A percentile compares a stretch with the other conserved stretches of the same genome.
Evolutionary conservation across 371 early-diverging fungal genomes (phyloP).

Genomic region (Syncephalastrum contaminatum): DNA sequence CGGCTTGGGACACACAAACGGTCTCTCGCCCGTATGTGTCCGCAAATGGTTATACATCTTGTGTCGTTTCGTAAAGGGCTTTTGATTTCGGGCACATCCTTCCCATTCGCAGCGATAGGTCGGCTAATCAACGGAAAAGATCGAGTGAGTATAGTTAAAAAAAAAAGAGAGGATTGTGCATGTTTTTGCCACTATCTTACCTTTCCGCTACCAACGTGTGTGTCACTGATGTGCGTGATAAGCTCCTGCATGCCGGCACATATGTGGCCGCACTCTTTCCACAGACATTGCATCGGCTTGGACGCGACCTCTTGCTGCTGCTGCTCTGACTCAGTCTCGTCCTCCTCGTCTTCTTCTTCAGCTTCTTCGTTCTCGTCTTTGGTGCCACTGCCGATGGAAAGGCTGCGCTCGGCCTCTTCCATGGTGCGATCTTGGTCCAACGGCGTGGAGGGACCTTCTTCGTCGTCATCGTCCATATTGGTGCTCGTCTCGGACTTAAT

Average conservation of each 20-base stretch:
- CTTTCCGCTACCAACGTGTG: slow-evolving; percentile 52
- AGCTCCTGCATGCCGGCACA: slow-evolving; percentile 44
- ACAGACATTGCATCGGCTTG: slow-evolving; percentile 43
- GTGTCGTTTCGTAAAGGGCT: slow-evolving; percentile 88
- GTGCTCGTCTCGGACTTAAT: slow-evolving; percentile 22
- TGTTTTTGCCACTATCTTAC: slow-evolving; percentile 1
- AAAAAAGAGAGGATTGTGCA: background rate
- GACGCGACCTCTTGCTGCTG: slow-evolving; percentile 9
- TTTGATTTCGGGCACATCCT: slow-evolving; percentile 70
- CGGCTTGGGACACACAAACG: slow-evolving; percentile 49
- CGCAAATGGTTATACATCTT: slow-evolving; percentile 89
- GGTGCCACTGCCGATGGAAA: slow-evolving; percentile 3
- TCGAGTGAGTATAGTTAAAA: too few relatives aligned
- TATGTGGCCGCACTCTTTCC: slow-evolving; percentile 52
- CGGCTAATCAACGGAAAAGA: slow-evolving; percentile 24
- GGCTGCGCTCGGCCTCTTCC: too few relatives aligned
- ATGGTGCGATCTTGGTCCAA: slow-evolving; percentile 2
- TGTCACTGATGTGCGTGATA: slow-evolving; percentile 58
- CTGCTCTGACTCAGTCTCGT: slow-evolving; percentile 11
- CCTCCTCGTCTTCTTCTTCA: slow-evolving; percentile 15
- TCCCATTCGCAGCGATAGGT: slow-evolving; percentile 83
- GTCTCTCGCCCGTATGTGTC: slow-evolving; percentile 86
- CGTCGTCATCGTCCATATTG: slow-evolving; percentile 22
- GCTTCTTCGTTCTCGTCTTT: slow-evolving; percentile 14
- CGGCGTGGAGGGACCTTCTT: slow-evolving; percentile 21